These are phyloP conservation scores for Sordariomycetes sp. DNA, from an alignment of 2,329 filamentous ascomycete genomes.

Conservation along the genomic window DNA sequence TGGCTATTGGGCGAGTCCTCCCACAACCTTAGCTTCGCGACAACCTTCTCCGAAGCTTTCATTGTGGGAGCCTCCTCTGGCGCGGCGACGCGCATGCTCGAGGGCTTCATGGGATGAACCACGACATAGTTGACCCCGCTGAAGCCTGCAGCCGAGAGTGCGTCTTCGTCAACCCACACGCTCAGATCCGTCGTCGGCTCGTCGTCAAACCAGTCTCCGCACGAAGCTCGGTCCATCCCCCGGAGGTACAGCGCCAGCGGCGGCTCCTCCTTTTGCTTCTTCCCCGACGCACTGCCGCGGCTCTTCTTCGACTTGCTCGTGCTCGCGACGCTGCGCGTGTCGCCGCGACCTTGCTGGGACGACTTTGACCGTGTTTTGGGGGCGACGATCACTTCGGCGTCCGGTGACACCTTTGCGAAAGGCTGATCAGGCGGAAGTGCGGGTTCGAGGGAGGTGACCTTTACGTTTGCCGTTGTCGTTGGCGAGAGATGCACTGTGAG, in stretches of 20 bases:
- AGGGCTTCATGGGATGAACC: constrained; percentile 79
- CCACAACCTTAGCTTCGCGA: constrained; percentile 69
- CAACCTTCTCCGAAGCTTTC: constrained; percentile 45
- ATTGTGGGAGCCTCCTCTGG: constrained; percentile 50
- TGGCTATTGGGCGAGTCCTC: constrained; percentile 74
- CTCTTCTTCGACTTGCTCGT: constrained; percentile 68
- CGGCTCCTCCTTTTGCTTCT: constrained; percentile 47
- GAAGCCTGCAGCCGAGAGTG: constrained; percentile 58
- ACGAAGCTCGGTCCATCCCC: constrained; percentile 58
- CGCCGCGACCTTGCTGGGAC: constrained; percentile 35
- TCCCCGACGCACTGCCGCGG: constrained; percentile 53
- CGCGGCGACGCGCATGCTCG: constrained; percentile 58
- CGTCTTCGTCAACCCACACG: constrained; percentile 75
- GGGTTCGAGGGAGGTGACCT: constrained; percentile 72
- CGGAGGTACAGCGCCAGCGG: constrained; percentile 64
- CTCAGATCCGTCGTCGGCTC: constrained; percentile 44
- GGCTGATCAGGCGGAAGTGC: constrained; percentile 51
- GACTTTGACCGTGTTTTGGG: constrained; percentile 74
- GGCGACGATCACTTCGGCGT: constrained; percentile 94
- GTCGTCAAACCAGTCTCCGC: constrained; percentile 68
- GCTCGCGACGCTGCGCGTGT: constrained; percentile 68
- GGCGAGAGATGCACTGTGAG: constrained; percentile 88
- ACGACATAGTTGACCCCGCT: constrained; percentile 64
- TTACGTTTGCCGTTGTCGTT: constrained; percentile 88
- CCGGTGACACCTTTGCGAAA: constrained; percentile 86